Conservation (phyloP, 768 basidiomycete species). For the Boletus rubropictus region DNA sequence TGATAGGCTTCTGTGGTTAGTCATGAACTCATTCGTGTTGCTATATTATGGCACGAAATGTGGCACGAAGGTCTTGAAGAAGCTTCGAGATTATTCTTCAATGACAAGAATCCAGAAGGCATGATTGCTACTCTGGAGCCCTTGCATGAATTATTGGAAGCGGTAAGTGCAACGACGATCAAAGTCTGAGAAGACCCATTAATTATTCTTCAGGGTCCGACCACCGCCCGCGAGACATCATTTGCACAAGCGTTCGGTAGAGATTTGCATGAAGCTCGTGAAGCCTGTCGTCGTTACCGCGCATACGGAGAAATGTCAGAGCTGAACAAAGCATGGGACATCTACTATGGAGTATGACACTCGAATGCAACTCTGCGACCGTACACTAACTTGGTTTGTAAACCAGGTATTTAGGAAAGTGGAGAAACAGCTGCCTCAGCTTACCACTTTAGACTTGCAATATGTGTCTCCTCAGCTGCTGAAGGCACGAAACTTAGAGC, state of each 20-base stretch:
- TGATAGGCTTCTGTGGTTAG: conserved; percentile 78
- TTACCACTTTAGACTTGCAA: conserved; percentile 90
- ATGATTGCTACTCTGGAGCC: conserved; percentile 95
- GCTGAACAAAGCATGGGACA: conserved; percentile 97
- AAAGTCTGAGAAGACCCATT: neutral
- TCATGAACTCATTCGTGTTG: conserved; percentile 92
- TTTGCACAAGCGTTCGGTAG: conserved; percentile 92
- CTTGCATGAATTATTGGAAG: conserved; percentile 87
- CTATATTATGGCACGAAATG: conserved; percentile 97
- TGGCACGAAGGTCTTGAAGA: conserved; percentile 99
- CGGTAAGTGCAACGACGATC: conserved; percentile 40
- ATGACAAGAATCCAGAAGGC: conserved; percentile 92
- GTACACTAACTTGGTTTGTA: neutral
- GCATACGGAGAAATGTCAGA: conserved; percentile 82
- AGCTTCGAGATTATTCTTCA: conserved; percentile 93
- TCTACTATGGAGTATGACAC: conserved; percentile 79
- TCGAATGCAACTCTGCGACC: neutral
- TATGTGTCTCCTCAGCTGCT: conserved; percentile 92
- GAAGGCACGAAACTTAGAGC: conserved; percentile 81
- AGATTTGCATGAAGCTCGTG: conserved; percentile 87
- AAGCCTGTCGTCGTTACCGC: conserved; percentile 83
- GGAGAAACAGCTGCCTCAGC: conserved; percentile 85
- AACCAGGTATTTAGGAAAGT: conserved; percentile 89
- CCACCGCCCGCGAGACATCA: conserved; percentile 90
- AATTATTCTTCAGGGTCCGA: conserved; percentile 61